Evolutionary conservation across 148 eudicot genomes (phyloP).

Genomic region (Camellia sinensis): DNA sequence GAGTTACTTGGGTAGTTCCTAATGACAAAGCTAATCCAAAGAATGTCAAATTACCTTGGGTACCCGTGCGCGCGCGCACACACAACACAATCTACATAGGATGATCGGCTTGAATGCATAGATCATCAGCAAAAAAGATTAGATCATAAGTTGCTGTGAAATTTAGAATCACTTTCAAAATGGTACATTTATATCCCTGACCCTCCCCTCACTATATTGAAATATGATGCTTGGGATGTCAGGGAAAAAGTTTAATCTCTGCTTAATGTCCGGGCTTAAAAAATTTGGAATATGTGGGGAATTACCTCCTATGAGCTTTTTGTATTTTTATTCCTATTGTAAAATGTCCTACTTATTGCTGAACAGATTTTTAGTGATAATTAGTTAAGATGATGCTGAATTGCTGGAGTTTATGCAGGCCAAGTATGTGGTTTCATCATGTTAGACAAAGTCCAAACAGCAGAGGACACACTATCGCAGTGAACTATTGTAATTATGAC

Average conservation of each 20-base stretch:
- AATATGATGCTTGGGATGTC: no score
- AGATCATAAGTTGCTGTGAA: no score
- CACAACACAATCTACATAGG: no score
- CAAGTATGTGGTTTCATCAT: slow-evolving; percentile 99
- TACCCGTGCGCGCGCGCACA: no score
- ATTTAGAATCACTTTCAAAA: no score
- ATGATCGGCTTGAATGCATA: no score
- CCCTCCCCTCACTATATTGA: no score
- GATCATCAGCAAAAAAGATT: no score
- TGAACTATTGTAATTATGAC: slow-evolving; percentile 73
- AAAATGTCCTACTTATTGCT: neutral
- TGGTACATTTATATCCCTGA: no score
- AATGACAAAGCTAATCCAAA: no score
- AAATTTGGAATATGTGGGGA: neutral
- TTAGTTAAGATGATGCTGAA: neutral
- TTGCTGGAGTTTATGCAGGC: slow-evolving; percentile 56
- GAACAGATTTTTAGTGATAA: neutral
- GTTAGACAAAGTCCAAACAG: slow-evolving; percentile 74
- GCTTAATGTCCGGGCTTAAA: neutral
- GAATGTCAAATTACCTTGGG: no score
- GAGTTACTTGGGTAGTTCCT: no score
- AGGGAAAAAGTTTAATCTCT: neutral
- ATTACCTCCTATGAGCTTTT: neutral
- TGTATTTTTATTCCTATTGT: neutral
- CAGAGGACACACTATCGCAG: slow-evolving; percentile 68